Conservation (phyloP, 352 stramenopile genomes). For the Phytophthora ohioensis region DNA sequence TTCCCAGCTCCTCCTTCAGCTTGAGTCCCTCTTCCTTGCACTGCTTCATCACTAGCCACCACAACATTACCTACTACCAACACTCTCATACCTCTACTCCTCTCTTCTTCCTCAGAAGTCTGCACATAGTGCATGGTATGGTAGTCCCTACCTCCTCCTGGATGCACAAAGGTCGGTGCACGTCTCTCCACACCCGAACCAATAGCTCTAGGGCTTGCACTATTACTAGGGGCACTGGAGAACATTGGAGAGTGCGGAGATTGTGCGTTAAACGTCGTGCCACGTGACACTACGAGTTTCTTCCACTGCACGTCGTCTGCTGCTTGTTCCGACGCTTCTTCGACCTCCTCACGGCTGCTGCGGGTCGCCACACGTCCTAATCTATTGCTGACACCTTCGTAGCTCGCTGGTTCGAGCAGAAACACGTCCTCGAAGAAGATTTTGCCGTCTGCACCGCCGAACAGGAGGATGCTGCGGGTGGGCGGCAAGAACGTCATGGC, state of each 20-base stretch:
- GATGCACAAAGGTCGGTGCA: slow-evolving; percentile 22
- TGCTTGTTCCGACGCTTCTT: background rate
- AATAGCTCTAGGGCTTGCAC: slow-evolving; percentile 17
- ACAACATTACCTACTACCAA: slow-evolving; percentile 74
- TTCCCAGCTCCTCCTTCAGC: slow-evolving; percentile 17
- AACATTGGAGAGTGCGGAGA: slow-evolving; percentile 33
- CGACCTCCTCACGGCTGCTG: slow-evolving; percentile 4
- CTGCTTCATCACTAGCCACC: slow-evolving; percentile 39
- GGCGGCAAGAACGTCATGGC: slow-evolving; percentile 63
- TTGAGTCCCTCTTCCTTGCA: slow-evolving; percentile 23
- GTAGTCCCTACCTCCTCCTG: slow-evolving; percentile 55
- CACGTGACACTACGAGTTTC: slow-evolving; percentile 53
- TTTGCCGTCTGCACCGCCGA: slow-evolving; percentile 68
- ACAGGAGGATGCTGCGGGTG: slow-evolving; percentile 61
- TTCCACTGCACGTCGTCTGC: slow-evolving; percentile 54
- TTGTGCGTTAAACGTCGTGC: slow-evolving; percentile 22
- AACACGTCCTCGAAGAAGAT: slow-evolving; percentile 73
- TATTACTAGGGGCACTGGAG: slow-evolving; percentile 11
- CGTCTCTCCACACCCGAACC: slow-evolving; percentile 18
- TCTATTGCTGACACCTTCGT: slow-evolving; percentile 11
- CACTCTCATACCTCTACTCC: slow-evolving; percentile 51
- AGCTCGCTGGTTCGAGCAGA: slow-evolving; percentile 54
- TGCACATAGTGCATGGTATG: slow-evolving; percentile 83
- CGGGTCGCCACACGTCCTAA: background rate
- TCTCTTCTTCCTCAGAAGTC: slow-evolving; percentile 44